These are phyloP conservation scores for Picea glauca DNA, from an alignment of 75 land plant species.

Conservation along the genomic window DNA sequence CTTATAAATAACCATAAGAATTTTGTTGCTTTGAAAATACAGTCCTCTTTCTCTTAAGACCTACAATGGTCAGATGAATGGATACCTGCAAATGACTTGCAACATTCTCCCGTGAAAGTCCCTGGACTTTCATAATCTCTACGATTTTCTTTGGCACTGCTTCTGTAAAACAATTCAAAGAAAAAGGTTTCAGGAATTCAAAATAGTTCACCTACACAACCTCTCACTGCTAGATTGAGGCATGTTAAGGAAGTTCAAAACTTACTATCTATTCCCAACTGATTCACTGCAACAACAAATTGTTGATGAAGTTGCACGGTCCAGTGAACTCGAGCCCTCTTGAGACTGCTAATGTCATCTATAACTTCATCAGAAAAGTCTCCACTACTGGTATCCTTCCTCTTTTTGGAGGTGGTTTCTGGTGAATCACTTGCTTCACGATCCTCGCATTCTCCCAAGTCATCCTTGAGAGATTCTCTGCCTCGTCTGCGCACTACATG, in stretches of 20 bases:
- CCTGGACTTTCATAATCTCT: constrained; percentile 54
- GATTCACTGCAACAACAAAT: constrained; percentile 22
- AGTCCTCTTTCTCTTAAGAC: too few relatives aligned
- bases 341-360: constrained; percentile 29
- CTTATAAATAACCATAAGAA: neutral
- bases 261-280: constrained; percentile 30
- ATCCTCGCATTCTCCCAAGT: constrained; percentile 35
- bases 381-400: constrained; percentile 25
- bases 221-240: neutral
- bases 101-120: constrained; percentile 54
- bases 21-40: neutral
- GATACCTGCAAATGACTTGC: constrained; percentile 53
- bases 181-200: neutral
- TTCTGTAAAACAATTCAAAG: constrained; percentile 22
- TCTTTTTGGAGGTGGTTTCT: constrained; percentile 23
- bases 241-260: constrained; percentile 1
- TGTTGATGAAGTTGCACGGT: constrained; percentile 27
- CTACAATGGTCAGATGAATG: neutral
- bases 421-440: constrained; percentile 8
- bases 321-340: constrained; percentile 28
- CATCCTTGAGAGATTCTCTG: constrained; percentile 7
- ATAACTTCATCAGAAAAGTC: constrained; percentile 16
- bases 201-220: neutral
- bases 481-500: constrained; percentile 72
- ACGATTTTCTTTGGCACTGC: constrained; percentile 54